Percentiles rank a stretch among this genome's conserved stretches.
Conservation (phyloP, 2,329 filamentous ascomycete genomes). For the Pseudocercospora fijiensis region DNA sequence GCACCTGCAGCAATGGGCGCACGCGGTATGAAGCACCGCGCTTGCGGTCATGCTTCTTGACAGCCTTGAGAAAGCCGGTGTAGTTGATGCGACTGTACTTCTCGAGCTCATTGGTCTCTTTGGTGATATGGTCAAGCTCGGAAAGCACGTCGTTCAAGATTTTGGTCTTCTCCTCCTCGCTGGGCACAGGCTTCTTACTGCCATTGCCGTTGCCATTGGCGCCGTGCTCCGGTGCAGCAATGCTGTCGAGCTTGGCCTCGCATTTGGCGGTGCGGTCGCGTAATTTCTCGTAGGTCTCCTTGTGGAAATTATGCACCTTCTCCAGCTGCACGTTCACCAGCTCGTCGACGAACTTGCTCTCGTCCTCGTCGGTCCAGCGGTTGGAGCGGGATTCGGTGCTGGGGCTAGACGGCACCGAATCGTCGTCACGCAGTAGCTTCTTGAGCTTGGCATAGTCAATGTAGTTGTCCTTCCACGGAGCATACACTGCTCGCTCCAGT, state of each 20-base stretch:
- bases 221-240: constrained; percentile 43
- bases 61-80: constrained; percentile 95
- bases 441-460: constrained; percentile 96
- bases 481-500: constrained; percentile 73
- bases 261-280: constrained; percentile 74
- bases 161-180: constrained; percentile 46
- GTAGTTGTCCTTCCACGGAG: constrained; percentile 89
- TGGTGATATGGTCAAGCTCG: constrained; percentile 83
- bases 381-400: constrained; percentile 52
- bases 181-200: constrained; percentile 39
- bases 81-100: constrained; percentile 97
- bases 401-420: constrained; percentile 45
- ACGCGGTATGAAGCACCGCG: constrained; percentile 83
- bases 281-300: constrained; percentile 75
- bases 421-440: constrained; percentile 73
- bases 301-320: constrained; percentile 89
- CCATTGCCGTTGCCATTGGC: constrained; percentile 23
- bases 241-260: constrained; percentile 62
- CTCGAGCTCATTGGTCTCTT: constrained; percentile 88
- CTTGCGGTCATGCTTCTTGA: constrained; percentile 98
- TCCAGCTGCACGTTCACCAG: constrained; percentile 92
- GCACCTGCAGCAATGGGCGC: constrained; percentile 85
- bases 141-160: constrained; percentile 69
- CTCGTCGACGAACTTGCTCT: constrained; percentile 91
- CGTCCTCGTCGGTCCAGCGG: constrained; percentile 88